Evolutionary conservation across 208 protist genomes (phyloP), one percentile per base, ranked within the genome.

Genomic region (Leishmania tropica): DNA sequence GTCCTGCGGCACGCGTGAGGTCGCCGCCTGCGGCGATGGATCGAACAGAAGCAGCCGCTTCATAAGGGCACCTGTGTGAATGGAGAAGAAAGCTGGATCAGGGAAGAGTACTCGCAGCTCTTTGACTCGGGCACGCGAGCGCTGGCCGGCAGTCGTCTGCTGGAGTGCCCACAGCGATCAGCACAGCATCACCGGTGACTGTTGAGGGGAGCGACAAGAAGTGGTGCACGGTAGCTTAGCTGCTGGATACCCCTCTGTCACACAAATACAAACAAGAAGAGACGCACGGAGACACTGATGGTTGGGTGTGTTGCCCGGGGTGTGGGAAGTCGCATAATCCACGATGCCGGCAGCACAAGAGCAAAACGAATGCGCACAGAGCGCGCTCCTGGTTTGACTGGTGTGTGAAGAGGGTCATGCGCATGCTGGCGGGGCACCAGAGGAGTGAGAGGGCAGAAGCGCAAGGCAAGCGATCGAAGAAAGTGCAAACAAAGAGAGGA

Each of bases 21-120:
- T 70, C 21, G 72, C 73, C 48, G 51, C 19, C 17, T 31, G 31
- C 78, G 81, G 35, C 6, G 73, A 79, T 3, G 73, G 83, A 37
- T 86, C 76, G 68, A 79, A 79, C 15, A 31, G 70, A 11, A n/a
- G 17, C 28, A 80, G 76, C 5, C 40, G 68, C 24, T 56, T 24
- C 1, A 56, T 42, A 37, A 85, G 15, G 45, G 31, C 42, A 10
- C 28, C 37, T 35, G 70, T 40, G 0, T 45, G 72, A 13, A 82
- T 3, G 40, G 35, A 37, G 2, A 58, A 37, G 24, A 70, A 47
- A 0, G 67, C 78, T 35, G 51, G 51, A 21, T 65, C 75, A 35
- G 83, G 31, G 64, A 85, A 82, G 62, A 76, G 75, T 0, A 64
- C 83, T 45, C 78, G 73, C 58, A 85, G 56, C 2, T 78, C 53